These are phyloP conservation scores for Rhizomucor miehei DNA, from an alignment of 371 early-diverging fungal species.

Conservation along the genomic window DNA sequence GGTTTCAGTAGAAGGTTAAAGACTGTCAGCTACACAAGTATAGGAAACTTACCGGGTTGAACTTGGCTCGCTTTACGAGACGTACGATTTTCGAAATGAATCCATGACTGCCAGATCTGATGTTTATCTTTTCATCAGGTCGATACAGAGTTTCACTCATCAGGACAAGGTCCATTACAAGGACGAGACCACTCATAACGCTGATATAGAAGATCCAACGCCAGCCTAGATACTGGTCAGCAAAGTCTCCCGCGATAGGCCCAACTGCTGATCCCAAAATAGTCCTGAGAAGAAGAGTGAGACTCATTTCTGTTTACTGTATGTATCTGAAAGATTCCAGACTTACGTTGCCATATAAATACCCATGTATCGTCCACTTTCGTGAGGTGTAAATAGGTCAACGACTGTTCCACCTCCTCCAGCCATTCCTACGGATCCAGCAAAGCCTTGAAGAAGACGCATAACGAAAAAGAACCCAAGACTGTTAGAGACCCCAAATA, in stretches of 20 bases:
- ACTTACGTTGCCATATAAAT: slow-evolving; percentile 9
- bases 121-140: neutral
- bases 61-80: slow-evolving; percentile 2
- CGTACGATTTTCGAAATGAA: neutral
- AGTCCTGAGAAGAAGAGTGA: slow-evolving; percentile 20
- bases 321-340: no score
- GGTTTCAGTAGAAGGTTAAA: slow-evolving; percentile 15
- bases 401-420: slow-evolving; percentile 35
- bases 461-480: slow-evolving; percentile 30
- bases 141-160: slow-evolving; percentile 47
- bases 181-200: slow-evolving; percentile 41
- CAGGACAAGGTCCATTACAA: slow-evolving; percentile 31
- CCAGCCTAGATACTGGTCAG: slow-evolving; percentile 49
- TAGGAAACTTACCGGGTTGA: slow-evolving; percentile 29
- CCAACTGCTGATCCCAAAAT: slow-evolving; percentile 51
- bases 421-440: slow-evolving; percentile 12
- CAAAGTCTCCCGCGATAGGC: slow-evolving; percentile 51
- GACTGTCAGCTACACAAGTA: slow-evolving; percentile 29
- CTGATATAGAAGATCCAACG: slow-evolving; percentile 54
- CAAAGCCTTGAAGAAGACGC: slow-evolving; percentile 30
- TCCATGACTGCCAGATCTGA: neutral
- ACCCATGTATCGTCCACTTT: slow-evolving; percentile 33
- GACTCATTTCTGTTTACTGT: slow-evolving; percentile 16
- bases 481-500: slow-evolving; percentile 24
- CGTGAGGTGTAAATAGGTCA: slow-evolving; percentile 29